Evolutionary conservation across 345 rosid genomes (phyloP), one percentile per base, ranked within the genome.

Genomic region (Populus ilicifolia): DNA sequence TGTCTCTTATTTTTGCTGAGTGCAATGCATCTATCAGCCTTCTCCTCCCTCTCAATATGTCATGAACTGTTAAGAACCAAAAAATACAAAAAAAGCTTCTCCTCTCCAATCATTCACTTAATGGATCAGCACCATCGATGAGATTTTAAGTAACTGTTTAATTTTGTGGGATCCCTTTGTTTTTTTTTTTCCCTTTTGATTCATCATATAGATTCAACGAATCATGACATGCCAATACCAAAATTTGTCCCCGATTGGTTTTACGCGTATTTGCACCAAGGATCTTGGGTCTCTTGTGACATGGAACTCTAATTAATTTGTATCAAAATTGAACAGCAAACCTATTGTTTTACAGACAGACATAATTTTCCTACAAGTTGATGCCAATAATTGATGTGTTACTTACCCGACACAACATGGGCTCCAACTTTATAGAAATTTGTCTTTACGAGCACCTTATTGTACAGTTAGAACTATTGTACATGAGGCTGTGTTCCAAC

Each of bases 1-100:
- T 77, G 69, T 83, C 78, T 83, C 83, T 75, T 72, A 74, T 67
- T 75, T 88, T 50, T 71, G 48, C 67, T 79, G 85, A 84, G 77
- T 81, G 66, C 97, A 92, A 48, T 85, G 97, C 85, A 92, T 80
- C 92, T 84, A 79, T 81, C 79, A 59, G 44, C 68, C 39, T 65
- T 62, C 36, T 13, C n/a, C 10, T 36, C 38, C 8, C 29, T 41
- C 43, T 14, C 14, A 36, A 20, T 38, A 68, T 36, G 46, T 27
- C 29, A 27, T 6, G 71, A 35, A 35, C n/a, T n/a, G 33, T 27
- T 38, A 35, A 33, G 36, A 50, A 27, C 4, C 9, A 67, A 3
- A 17, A 67, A 30, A 74, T 1, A 27, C 44, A 2, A 11, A n/a
- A 61, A 44, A 41, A 21, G 39, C 35, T 75, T 64, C 78, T 72